Base-by-base conservation (phyloP, 768 basidiomycete species). In the Mycena vulgaris region DNA sequence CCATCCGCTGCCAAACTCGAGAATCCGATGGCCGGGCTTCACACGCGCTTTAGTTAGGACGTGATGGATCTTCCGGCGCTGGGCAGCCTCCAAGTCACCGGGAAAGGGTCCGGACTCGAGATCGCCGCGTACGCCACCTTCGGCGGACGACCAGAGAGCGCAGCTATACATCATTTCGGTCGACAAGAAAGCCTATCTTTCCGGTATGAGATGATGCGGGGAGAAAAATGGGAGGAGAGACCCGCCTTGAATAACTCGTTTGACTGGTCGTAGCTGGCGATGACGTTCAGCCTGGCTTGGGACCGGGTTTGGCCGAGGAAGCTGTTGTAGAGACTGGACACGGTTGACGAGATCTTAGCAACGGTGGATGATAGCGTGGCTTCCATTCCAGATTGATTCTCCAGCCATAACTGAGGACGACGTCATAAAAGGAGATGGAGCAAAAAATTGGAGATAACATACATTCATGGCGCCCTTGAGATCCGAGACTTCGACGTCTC, bases 121-220 rank as follows among this genome's bases (percentile, higher is more conserved):
- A 78, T 94, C 93, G 0, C 91, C 93, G 49, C 90, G 87, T 63
- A 96, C 87, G 58, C 95, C 96, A 66, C 90, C 92, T 77, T 97
- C 94, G 13, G 90, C 84, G n/a, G 91, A 88, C 56, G 83, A 84
- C 91, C 94, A 97, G 62, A 97, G 87, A 1, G 89, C 96, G 78
- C 95, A 95, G 0, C 95, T 96, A 81, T 96, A 97, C 89, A 95
- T 97, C 96, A 97, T 97, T 80, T 97, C 95, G 62, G 89, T 85
- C 73, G 92, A 93, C 27, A 96, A 84, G 84, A 95, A 93, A 53
- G 92, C 89, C 91, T 92, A 25, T 39, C 40, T 59, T 62, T 75
- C 42, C 2, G 37, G 61, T 64, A 69, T 70, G 40, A 70, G 65
- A 55, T 63, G 55, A 27, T 23, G 56, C 63, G 66, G 42, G 33